phyloP scores from a whole-genome alignment of 768 basidiomycete genomes.

The Lentinus brumalis region DNA sequence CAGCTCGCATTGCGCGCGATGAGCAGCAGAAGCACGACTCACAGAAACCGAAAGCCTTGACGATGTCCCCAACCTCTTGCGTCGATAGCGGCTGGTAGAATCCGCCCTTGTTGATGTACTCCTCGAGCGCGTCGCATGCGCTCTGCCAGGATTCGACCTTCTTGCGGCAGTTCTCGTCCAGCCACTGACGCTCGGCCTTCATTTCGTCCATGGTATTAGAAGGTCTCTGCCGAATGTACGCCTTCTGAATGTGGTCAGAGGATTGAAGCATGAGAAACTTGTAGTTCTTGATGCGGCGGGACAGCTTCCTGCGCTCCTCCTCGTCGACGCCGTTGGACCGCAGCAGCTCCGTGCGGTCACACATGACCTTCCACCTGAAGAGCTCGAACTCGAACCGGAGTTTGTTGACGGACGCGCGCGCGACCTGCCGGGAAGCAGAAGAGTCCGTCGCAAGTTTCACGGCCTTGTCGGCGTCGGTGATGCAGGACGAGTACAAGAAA shows the following conservation, averaged over 20 bases:
- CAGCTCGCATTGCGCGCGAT: not conserved
- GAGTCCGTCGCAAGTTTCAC: conserved; percentile 25
- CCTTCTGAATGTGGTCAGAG: not conserved
- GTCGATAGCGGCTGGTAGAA: conserved; percentile 27
- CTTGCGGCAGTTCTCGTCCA: conserved; percentile 26
- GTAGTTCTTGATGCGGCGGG: conserved; percentile 10
- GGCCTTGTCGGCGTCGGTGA: conserved; percentile 29
- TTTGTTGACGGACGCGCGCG: conserved; percentile 21
- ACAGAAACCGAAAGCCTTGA: conserved; percentile 31
- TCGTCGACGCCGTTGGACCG: not conserved
- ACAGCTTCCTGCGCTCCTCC: conserved; percentile 6
- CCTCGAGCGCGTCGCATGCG: conserved; percentile 24
- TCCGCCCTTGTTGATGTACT: conserved; percentile 19
- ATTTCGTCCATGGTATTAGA: conserved; percentile 10
- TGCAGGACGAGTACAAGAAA: conserved; percentile 31
- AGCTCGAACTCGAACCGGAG: conserved; percentile 31
- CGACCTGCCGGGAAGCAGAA: conserved; percentile 32
- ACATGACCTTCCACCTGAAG: conserved; percentile 27
- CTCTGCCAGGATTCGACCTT: conserved; percentile 23
- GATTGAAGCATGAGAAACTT: conserved; percentile 1
- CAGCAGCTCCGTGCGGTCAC: conserved; percentile 7
- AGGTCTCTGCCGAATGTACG: conserved; percentile 30
- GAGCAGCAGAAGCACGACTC: not conserved
- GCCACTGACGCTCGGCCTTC: conserved; percentile 28
- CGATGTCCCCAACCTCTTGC: conserved; percentile 29